Base-by-base conservation (phyloP, 2,329 filamentous ascomycete genomes). In the Penicillium sp. region DNA sequence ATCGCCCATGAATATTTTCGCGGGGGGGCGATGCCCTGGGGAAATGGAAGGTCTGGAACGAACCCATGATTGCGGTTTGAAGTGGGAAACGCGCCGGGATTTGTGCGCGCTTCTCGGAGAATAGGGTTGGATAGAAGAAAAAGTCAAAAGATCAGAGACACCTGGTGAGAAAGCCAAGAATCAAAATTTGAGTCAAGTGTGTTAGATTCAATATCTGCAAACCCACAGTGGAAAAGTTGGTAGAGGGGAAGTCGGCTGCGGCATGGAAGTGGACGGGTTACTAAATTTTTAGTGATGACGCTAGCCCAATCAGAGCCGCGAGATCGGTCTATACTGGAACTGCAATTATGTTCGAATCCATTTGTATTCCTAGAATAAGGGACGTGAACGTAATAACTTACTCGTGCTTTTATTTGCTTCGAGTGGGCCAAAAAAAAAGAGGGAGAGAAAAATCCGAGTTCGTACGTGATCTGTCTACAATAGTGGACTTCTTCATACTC, bases 1-100 rank as follows among this genome's bases (percentile, higher is more conserved):
- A 43, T 53, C 46, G 27, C 27, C 41, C 41, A 21, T 21, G 15
- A 53, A 43, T 34, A 34, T 50, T 43, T 27, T 44, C 25, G 21
- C 27, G 29, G 16, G 16, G 19, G 19, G 11, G 15, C 13, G 16
- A 52, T 52, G 16, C 19, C 29, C 39, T 55, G 34, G 34, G 38
- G 16, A 39, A 11, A 44, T 54, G 48, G 50, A 52, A 60, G 56
- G 63, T 60, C 60, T 60, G 40, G 52, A 59, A 72, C 77, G 63
- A 69, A 81, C 79, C 79, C 79, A 87, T 87, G 83, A 84, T 87
- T 85, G 83, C 81, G 79, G 78, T 73, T 70, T 70, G 64, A 65
- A 68, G 62, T 55, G 63, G 65, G 65, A 74, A 73, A 73, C 73
- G 74, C 75, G 75, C 75, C 61, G 70, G 52, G 51, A 67, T 60